Base-by-base conservation (phyloP, 2,329 filamentous ascomycete genomes). In the Botrytis byssoidea region DNA sequence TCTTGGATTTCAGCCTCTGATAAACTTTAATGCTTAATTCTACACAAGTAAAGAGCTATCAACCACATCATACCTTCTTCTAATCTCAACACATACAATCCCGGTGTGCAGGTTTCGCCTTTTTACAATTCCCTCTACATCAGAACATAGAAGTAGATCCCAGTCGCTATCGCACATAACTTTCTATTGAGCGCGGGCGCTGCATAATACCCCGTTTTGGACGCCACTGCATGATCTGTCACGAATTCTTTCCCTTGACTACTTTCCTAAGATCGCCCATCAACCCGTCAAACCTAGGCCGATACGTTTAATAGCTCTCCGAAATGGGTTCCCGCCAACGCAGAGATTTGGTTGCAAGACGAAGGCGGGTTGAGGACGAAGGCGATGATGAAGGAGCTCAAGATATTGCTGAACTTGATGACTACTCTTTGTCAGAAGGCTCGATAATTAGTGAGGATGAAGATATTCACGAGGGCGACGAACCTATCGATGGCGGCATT, bases 341-440 rank as follows among this genome's bases (percentile, higher is more conserved):
- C 82, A 90, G 88, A 83, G 91, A 90, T 83, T 82, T 89, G 79
- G 88, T 92, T 82, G 89, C 89, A 81, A 89, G 89, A 78, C 88
- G 91, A 80, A 89, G 91, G 81, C 88, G 90, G 78, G 86, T 90
- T 77, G 90, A 90, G 82, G 90, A 93, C 79, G 91, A 93, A 81
- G 90, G 87, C 78, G 91, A 92, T 79, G 91, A 92, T 77, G 90
- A 92, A 76, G 87, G 84, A 77, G 86, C 85, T 74, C 84, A 83
- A 70, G 88, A 88, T 74, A 83, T 84, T 71, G 83, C 86, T 74
- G 89, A 91, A 67, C 81, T 88, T 57, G 89, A 91, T 77, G 89
- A 92, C 77, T 90, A 92, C 81, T 92, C 90, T 70, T 82, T 90
- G 77, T 90, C 87, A 76, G 90, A 92, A 74, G 89, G 88, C 77